A percentile compares a stretch with the other conserved stretches of the same genome.
Evolutionary conservation across 768 basidiomycete species (phyloP).

Genomic region (Rhodotorula toruloides): DNA sequence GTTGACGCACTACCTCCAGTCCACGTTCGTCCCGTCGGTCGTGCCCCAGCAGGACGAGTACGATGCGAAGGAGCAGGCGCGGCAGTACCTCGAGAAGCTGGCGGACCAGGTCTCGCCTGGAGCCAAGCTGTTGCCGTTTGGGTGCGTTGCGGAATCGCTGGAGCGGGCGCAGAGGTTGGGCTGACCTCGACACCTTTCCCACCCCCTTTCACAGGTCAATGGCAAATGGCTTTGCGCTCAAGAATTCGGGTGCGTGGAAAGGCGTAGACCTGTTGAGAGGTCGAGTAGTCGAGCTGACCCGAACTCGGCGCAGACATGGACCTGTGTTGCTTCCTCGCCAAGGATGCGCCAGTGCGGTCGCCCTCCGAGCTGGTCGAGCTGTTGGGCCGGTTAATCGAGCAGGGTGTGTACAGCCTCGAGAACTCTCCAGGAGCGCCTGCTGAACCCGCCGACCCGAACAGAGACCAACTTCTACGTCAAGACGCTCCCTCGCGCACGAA

Average conservation of each 20-base stretch:
- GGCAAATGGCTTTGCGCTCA: slow-evolving; percentile 91
- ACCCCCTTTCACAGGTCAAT: slow-evolving; percentile 54
- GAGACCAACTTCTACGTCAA: slow-evolving; percentile 97
- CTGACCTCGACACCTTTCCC: neutral
- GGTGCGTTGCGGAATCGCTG: slow-evolving; percentile 43
- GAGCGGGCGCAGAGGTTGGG: neutral
- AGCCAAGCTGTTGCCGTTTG: slow-evolving; percentile 84
- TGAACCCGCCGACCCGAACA: slow-evolving; percentile 44
- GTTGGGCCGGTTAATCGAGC: slow-evolving; percentile 85
- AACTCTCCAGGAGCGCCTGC: too few relatives aligned
- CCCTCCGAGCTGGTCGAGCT: slow-evolving; percentile 88
- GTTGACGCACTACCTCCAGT: slow-evolving; percentile 36
- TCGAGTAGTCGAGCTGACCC: neutral
- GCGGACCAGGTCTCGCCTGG: slow-evolving; percentile 91
- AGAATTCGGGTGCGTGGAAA: slow-evolving; percentile 71
- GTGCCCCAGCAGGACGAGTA: slow-evolving; percentile 41
- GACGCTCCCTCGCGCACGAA: slow-evolving; percentile 88
- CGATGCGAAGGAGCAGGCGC: slow-evolving; percentile 83
- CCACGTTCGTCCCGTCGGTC: slow-evolving; percentile 40
- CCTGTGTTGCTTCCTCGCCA: slow-evolving; percentile 77
- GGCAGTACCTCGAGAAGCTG: slow-evolving; percentile 88
- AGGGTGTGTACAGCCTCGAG: slow-evolving; percentile 58
- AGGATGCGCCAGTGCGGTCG: slow-evolving; percentile 62
- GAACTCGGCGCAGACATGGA: slow-evolving; percentile 74
- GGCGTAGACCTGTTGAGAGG: neutral